Evolutionary conservation across 768 basidiomycete genomes (phyloP), one percentile per base, ranked within the genome.

Genomic region (Clitopilus passeckerianus): DNA sequence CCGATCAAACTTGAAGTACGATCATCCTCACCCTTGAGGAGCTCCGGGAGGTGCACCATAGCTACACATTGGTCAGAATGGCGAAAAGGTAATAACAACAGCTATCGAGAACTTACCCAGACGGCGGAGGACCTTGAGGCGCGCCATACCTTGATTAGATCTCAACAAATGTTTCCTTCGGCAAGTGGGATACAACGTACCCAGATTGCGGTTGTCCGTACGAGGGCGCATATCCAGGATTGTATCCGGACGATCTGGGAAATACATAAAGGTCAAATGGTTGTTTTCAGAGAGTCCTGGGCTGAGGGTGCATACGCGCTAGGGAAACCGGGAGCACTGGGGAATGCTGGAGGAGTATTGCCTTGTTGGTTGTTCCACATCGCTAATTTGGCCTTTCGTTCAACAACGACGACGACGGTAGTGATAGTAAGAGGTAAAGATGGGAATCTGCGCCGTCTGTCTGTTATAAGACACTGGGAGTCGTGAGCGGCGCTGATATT

Each of bases 71-170:
- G n/a, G 34, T 57, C 5, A 41, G 35, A 18, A 23, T 22, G 12
- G 15, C 22, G n/a, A 9, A 41, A 3, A 43, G 44, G 15, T 43
- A 18, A 57, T 35, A 58, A 41, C 50, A 41, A 53, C n/a, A 3
- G 33, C 41, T 9, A 30, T 34, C 18, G 9, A 9, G 7, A 54
- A 46, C 67, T 24, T 67, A 75, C 66, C 73, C 71, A 57, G 70
- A 66, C 22, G 72, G 71, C 18, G 75, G 71, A 7, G 74, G 73
- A 16, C 74, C 75, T 23, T 75, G 64, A 60, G 68, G 71, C 12
- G 67, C 59, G 16, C 65, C 67, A 58, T 71, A 72, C 8, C 72
- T 71, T 44, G 15, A 30, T 52, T 14, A 43, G 3, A 57, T 50
- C n/a, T 50, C 20, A 44, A 57, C 9, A 35, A 16, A 50, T 18